Evolutionary conservation across 257 asterid species (phyloP).

Genomic region (Cinchona pubescens): DNA sequence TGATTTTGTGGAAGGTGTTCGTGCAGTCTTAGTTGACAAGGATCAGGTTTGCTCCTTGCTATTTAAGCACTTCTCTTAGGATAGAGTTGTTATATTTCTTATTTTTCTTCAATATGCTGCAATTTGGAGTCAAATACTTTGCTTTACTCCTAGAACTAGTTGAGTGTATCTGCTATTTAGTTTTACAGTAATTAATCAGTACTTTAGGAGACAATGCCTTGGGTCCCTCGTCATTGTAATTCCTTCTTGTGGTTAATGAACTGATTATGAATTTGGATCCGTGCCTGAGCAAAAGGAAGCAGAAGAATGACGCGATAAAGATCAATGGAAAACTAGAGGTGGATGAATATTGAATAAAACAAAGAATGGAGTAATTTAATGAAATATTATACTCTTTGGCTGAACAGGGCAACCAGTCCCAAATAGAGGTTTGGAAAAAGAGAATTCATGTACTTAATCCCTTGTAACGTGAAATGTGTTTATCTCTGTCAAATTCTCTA

Average conservation of each 20-base stretch:
- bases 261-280: background rate
- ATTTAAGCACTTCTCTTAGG: background rate
- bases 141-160: background rate
- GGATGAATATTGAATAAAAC: background rate
- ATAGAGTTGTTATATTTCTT: background rate
- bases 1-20: conserved; percentile 91
- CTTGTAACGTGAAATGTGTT: background rate
- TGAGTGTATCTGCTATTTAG: no score
- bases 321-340: background rate
- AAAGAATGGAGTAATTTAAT: background rate
- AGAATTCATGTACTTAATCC: background rate
- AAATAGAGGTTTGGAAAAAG: background rate
- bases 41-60: conserved; percentile 65
- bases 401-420: background rate
- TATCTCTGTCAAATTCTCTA: background rate
- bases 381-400: background rate
- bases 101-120: background rate
- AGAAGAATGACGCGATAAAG: background rate
- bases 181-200: no score
- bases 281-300: background rate
- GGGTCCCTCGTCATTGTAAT: no score
- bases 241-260: no score
- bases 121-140: background rate
- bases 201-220: no score
- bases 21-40: conserved; percentile 94